Base-by-base conservation (phyloP, 495 filamentous ascomycete genomes). In the Lineolata rhizophorae region DNA sequence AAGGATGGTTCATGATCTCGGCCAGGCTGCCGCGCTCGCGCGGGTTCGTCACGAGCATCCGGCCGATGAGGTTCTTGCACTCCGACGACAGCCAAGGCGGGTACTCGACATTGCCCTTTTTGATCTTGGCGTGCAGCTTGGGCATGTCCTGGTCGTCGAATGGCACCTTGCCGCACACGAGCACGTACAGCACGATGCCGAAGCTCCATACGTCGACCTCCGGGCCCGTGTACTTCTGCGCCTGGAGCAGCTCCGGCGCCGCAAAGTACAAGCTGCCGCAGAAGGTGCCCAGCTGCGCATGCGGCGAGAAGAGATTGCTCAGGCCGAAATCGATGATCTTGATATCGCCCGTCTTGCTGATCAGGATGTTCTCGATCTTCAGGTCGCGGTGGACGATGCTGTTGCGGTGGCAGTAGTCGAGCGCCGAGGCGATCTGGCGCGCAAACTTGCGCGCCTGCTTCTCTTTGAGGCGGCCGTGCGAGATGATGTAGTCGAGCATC, bases 61-160 rank as follows among this genome's bases (percentile, higher is more conserved):
- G 65, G 2, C 81, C 83, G 19, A 99, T 81, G 34, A 99, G 70
- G 51, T 83, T 70, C 31, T 82, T 81, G 50, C 87, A 97, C 56
- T 97, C 87, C 90, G 15, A 58, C 20, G 82, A 79, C 19, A 99
- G 67, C 62, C 90, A 94, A 30, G 70, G 74, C 11, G 90, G 87
- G 51, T 94, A 99, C 49, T 99, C 87, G 14, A 99, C 90, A 13
- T 72, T 56, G 25, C 87, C 87, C 46, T 90, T 87, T 57, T 99
- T 99, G 51, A 99, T 99, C 62, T 99, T 95, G 18, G 83, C 84
- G 59, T 99, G 87, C 29, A 99, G 60, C 38, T 92, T 82, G 17
- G 84, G 87, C 87, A 97, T 97, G 56, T 83, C 93, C 53, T 99
- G 87, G 44, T 99, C 87, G 48, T 99, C 87, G 48, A 99, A 99